Percentiles rank a stretch among this genome's conserved stretches.
Evolutionary conservation across 768 basidiomycete genomes (phyloP).

Genomic region (Clathrus columnatus): DNA sequence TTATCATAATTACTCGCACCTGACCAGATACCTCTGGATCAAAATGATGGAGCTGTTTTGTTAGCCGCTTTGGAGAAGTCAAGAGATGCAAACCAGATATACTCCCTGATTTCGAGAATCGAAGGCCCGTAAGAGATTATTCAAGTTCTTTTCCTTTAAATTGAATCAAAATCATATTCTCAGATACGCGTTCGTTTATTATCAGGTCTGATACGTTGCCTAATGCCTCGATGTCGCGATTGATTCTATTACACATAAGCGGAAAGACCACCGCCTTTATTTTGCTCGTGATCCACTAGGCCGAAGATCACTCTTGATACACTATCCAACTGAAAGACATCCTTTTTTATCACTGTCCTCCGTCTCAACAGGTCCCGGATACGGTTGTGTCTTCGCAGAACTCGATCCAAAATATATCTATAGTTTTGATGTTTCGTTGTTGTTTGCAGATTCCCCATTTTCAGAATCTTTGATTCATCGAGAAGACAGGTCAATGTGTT

Average conservation of each 20-base stretch:
- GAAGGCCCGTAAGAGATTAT: constrained; percentile 70
- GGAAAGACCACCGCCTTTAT: constrained; percentile 38
- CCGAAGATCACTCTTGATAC: constrained; percentile 73
- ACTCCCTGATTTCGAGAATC: constrained; percentile 44
- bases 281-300: constrained; percentile 82
- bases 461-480: neutral
- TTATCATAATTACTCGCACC: neutral
- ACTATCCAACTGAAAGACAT: constrained; percentile 37
- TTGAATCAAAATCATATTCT: neutral
- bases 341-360: constrained; percentile 61
- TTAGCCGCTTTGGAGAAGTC: constrained; percentile 25
- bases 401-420: constrained; percentile 50
- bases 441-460: neutral
- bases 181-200: constrained; percentile 78
- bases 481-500: neutral
- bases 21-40: constrained; percentile 41
- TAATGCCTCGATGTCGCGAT: neutral
- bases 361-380: constrained; percentile 43
- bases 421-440: constrained; percentile 36
- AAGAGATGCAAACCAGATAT: constrained; percentile 32
- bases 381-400: constrained; percentile 49
- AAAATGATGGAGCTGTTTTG: constrained; percentile 66
- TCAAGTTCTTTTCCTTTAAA: neutral
- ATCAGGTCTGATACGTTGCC: constrained; percentile 42
- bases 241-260: constrained; percentile 7